Evolutionary conservation across 2,329 filamentous ascomycete species (phyloP), one percentile per base, ranked within the genome.

Genomic region (Diplodia scrobiculata): DNA sequence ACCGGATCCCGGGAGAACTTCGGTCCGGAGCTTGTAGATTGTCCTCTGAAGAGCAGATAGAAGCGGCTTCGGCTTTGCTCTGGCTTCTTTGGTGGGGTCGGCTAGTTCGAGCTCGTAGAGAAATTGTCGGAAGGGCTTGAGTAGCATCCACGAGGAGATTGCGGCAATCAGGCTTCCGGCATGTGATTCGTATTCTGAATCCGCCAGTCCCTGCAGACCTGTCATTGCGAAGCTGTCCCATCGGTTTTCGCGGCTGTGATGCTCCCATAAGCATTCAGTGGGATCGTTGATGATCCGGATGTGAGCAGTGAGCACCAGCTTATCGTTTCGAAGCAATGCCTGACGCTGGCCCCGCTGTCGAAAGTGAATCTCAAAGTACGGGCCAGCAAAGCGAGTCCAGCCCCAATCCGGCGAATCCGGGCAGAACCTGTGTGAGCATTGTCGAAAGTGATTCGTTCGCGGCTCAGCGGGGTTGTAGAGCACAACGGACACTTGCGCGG

Each of bases 381-480:
- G 84, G 5, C 82, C 83, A 70, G 84, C 82, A 72, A 87, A 88
- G 67, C 86, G 83, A 38, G 84, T 85, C 85, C 86, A 88, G 2
- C 86, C 86, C 82, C 85, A 87, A 70, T 89, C 86, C 13, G 85
- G 75, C 50, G 84, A 85, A 62, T 83, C 79, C 36, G 81, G 80
- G 70, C 83, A 84, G 74, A 87, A 89, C 65, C 86, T 84, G 73
- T 88, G 85, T 54, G 82, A 79, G 50, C 84, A 85, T 13, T 81
- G 83, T 65, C 84, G 80, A 71, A 81, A 82, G 72, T 83, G 83
- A 66, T 84, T 81, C 4, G 85, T 84, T 6, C 85, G 82, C 53
- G 86, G 86, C 70, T 88, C 86, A 29, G 80, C 78, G 0, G 86
- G 86, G 68, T 89, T 89, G 78, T 88, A 88, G 55, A 88, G 77